Percentiles rank a stretch among this genome's conserved stretches.
phyloP scores from a whole-genome alignment of 1,284 basidiomycete species.

The Apiotrichum brassicae region DNA sequence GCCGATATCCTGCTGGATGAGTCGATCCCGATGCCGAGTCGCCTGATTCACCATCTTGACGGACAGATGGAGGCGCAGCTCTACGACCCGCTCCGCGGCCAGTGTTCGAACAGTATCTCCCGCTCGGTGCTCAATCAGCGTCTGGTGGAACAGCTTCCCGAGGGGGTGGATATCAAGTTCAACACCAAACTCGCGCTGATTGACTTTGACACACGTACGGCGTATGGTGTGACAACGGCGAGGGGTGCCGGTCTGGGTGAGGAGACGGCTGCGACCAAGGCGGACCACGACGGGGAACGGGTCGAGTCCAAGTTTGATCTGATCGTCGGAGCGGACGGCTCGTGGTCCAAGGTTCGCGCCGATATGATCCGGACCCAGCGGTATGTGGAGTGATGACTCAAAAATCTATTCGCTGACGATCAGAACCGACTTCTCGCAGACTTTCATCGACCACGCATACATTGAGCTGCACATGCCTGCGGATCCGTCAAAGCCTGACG shows the following conservation, averaged over 20 bases:
- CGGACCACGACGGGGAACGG: conserved; percentile 3
- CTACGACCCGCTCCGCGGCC: conserved; percentile 74
- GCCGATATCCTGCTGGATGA: conserved; percentile 68
- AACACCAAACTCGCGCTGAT: conserved; percentile 76
- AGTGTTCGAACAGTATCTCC: conserved; percentile 92
- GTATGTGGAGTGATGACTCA: conserved; percentile 56
- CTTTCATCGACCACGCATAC: conserved; percentile 92
- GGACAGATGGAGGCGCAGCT: conserved; percentile 70
- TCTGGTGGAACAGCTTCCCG: conserved; percentile 60
- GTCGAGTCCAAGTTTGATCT: conserved; percentile 61
- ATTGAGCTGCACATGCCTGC: conserved; percentile 93
- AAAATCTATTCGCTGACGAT: conserved; percentile 2
- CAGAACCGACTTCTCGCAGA: conserved; percentile 89
- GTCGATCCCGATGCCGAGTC: conserved; percentile 86
- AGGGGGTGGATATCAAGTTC: conserved; percentile 65
- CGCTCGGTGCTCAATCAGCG: conserved; percentile 78
- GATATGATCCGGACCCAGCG: conserved; percentile 85
- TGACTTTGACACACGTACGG: conserved; percentile 53
- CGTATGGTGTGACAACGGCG: conserved; percentile 24
- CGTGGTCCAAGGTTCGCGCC: conserved; percentile 72
- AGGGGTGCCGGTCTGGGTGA: conserved; percentile 9
- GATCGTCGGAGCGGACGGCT: conserved; percentile 83
- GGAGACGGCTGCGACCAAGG: conserved; percentile 7
- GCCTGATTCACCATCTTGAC: conserved; percentile 83
- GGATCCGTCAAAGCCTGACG: conserved; percentile 52